Percentiles rank a stretch among this genome's conserved stretches.
These are phyloP conservation scores for Parasitella parasitica DNA, from an alignment of 371 early-diverging fungal genomes.

Conservation along the genomic window DNA sequence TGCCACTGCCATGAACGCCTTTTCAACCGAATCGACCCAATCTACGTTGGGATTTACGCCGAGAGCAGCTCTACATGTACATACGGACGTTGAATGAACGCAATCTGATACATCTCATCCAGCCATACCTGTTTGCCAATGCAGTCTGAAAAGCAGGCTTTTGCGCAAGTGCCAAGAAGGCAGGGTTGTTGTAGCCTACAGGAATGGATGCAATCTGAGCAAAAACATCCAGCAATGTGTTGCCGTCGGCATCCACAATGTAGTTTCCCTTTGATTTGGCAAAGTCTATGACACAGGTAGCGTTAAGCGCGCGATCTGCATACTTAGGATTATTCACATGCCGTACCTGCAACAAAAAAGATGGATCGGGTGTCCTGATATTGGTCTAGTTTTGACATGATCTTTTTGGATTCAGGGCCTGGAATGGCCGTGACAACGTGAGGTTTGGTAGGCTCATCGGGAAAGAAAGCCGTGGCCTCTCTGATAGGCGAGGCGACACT, in stretches of 20 bases:
- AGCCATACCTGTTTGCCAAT: conserved; percentile 56
- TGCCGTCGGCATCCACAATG: conserved; percentile 76
- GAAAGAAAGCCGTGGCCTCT: conserved; percentile 11
- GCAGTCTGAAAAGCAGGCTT: conserved; percentile 58
- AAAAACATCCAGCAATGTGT: conserved; percentile 66
- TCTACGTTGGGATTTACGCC: conserved; percentile 68
- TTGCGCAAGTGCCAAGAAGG: conserved; percentile 58
- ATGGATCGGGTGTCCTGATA: conserved; percentile 51
- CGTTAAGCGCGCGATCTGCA: no score
- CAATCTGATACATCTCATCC: no score
- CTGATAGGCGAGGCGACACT: background rate
- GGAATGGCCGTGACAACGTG: conserved; percentile 40
- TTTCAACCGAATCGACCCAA: conserved; percentile 64
- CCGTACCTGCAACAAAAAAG: conserved; percentile 49
- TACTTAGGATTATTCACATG: no score
- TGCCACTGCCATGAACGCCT: conserved; percentile 68
- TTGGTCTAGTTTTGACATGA: conserved; percentile 32
- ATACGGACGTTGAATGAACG: no score
- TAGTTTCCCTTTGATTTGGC: conserved; percentile 73
- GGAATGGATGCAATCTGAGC: conserved; percentile 81
- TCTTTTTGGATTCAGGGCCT: conserved; percentile 41
- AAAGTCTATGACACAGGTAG: no score
- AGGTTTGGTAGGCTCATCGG: conserved; percentile 43
- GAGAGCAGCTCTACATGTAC: conserved; percentile 63
- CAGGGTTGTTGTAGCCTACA: conserved; percentile 73